phyloP scores from a whole-genome alignment of 805 yeast genomes.

The Monosporozyma yasuniensis region DNA sequence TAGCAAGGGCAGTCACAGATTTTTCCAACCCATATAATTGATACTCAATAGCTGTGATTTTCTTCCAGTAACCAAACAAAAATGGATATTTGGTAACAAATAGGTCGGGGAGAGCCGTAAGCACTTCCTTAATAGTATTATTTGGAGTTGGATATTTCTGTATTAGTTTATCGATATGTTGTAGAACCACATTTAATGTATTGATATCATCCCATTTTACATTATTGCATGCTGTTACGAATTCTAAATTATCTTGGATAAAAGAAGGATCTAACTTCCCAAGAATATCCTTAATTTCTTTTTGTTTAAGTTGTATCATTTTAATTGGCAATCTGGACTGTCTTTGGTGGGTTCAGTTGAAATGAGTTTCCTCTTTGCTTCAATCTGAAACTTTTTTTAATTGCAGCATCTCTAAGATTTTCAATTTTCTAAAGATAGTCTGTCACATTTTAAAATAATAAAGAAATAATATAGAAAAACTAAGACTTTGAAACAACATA shows the following conservation, averaged over 20 bases:
- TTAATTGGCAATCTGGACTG: neutral
- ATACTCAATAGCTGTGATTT: constrained; percentile 45
- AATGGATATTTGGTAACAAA: constrained; percentile 50
- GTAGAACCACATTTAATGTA: constrained; percentile 36
- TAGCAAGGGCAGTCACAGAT: constrained; percentile 38
- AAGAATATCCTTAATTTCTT: constrained; percentile 7
- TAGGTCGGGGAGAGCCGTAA: constrained; percentile 12
- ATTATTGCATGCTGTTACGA: constrained; percentile 15
- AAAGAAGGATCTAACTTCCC: constrained; percentile 20
- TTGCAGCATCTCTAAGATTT: neutral
- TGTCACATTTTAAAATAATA: too few species aligned
- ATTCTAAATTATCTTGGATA: constrained; percentile 20
- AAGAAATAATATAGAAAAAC: too few species aligned
- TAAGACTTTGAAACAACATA: too few species aligned
- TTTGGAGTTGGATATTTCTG: constrained; percentile 30
- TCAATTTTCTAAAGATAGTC: too few species aligned
- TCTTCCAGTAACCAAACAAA: constrained; percentile 55
- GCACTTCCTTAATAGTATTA: constrained; percentile 17
- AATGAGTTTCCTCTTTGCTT: neutral
- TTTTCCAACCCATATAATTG: constrained; percentile 46
- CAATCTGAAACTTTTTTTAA: neutral
- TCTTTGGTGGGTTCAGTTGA: neutral
- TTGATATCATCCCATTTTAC: constrained; percentile 29
- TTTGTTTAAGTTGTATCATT: neutral
- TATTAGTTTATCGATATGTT: constrained; percentile 27